phyloP scores from a whole-genome alignment of 768 basidiomycete genomes.

The Russula griseocarnosa region DNA sequence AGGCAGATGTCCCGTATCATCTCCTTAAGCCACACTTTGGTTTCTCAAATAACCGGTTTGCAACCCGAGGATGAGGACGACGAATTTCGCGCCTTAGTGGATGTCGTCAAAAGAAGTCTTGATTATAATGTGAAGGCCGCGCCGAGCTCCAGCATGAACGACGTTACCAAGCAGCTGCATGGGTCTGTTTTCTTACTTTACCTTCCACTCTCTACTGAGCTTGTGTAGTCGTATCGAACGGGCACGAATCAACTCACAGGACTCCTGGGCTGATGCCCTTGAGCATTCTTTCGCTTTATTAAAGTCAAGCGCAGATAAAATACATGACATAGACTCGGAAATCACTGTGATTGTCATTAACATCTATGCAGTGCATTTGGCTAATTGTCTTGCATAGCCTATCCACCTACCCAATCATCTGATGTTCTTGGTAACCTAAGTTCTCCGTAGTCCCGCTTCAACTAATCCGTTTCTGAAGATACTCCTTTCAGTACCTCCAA shows the following conservation, averaged over 20 bases:
- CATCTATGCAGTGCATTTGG: not conserved
- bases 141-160: constrained; percentile 51
- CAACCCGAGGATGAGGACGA: constrained; percentile 41
- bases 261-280: constrained; percentile 58
- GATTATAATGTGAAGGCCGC: constrained; percentile 58
- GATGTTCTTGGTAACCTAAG: constrained; percentile 55
- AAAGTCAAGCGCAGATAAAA: constrained; percentile 46
- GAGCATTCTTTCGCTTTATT: constrained; percentile 49
- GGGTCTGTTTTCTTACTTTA: constrained; percentile 44
- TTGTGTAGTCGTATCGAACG: constrained; percentile 55
- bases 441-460: not conserved
- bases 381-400: constrained; percentile 14
- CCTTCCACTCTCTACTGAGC: constrained; percentile 16
- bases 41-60: constrained; percentile 52
- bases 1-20: constrained; percentile 49
- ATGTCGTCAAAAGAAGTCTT: constrained; percentile 55
- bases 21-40: constrained; percentile 53
- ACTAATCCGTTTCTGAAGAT: constrained; percentile 40
- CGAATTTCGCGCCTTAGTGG: constrained; percentile 48
- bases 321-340: constrained; percentile 59
- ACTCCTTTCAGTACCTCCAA: constrained; percentile 52
- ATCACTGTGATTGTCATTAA: constrained; percentile 47
- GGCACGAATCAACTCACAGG: constrained; percentile 62
- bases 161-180: constrained; percentile 48
- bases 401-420: constrained; percentile 54